Conservation (phyloP, 306 rosid species). For the Cyamopsis tetragonoloba region DNA sequence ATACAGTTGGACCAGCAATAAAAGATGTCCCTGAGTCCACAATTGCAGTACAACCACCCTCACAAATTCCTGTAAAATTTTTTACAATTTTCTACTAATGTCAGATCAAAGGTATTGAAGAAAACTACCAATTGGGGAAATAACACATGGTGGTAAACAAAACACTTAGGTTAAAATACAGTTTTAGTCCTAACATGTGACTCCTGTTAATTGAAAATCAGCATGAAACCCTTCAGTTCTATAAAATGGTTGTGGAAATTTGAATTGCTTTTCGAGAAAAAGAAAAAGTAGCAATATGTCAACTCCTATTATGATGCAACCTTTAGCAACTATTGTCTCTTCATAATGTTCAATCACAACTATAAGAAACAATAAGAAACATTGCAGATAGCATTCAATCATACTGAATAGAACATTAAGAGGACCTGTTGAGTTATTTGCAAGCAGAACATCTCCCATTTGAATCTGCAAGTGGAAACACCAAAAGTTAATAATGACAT, state of each 20-base stretch:
- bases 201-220: neutral
- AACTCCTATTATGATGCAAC: neutral
- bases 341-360: neutral
- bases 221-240: neutral
- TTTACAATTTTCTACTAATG: neutral
- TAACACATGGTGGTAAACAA: neutral
- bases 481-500: constrained; percentile 1
- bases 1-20: constrained; percentile 77
- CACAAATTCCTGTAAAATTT: constrained; percentile 51
- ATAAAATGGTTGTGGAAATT: neutral
- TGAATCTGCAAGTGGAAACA: constrained; percentile 49
- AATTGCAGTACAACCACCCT: constrained; percentile 55
- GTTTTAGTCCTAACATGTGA: too few species aligned
- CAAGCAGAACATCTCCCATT: constrained; percentile 61
- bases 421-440: constrained; percentile 58
- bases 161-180: too few species aligned
- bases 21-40: constrained; percentile 68
- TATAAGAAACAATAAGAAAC: neutral
- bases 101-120: neutral
- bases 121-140: neutral
- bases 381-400: constrained; percentile 6
- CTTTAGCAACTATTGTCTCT: neutral
- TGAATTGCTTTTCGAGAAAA: constrained; percentile 13
- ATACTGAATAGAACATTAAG: neutral
- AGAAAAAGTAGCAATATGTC: neutral